Base-by-base conservation (phyloP, 1,284 basidiomycete species). In the Ustilago tritici region DNA sequence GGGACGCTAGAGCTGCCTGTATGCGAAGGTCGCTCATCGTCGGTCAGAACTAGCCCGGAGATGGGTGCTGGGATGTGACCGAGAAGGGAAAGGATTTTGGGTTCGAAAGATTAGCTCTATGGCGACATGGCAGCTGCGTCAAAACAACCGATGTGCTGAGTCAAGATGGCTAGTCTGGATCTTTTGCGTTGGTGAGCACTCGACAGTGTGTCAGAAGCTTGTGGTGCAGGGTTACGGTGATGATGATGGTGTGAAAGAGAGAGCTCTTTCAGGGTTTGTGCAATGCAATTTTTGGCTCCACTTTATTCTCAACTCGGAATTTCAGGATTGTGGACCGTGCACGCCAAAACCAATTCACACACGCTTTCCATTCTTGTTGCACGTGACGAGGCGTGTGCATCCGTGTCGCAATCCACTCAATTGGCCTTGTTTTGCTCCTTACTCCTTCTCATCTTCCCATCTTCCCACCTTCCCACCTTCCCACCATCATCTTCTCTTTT, bases 1-100 rank as follows among this genome's bases (percentile, higher is more conserved):
- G 77, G 32, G 84, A 83, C 49, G 80, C 72, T 1, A 84, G 72
- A 15, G 81, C 82, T 14, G 76, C 64, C 34, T 85, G 81, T 15
- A 85, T 77, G 34, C 67, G 57, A 4, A 74, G 64, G 28, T 78
- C 76, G 56, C 70, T 72, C 75, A 77, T 77, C 11, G 28, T 28
- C 46, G 46, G 7, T 17, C 8, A 19, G 15, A 14, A 14, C 12
- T 8, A 46, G 41, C 41, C 12, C 41, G 17, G 23, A 28, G 23
- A 28, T 28, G 23, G 23, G 23, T 28, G 23, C 23, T 28, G 3
- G 7, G 41, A 17, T 19, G 41, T 17, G n/a, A 19, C 15, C n/a
- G 41, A 8, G 41, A 46, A 46, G 12, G 15, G 41, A 17, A 15
- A 19, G 23, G 41, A 38, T 38, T 7, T 23, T 50, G 28, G 49